Conservation (phyloP, 1,139 yeast species). For the Debaryomyces nepalensis region DNA sequence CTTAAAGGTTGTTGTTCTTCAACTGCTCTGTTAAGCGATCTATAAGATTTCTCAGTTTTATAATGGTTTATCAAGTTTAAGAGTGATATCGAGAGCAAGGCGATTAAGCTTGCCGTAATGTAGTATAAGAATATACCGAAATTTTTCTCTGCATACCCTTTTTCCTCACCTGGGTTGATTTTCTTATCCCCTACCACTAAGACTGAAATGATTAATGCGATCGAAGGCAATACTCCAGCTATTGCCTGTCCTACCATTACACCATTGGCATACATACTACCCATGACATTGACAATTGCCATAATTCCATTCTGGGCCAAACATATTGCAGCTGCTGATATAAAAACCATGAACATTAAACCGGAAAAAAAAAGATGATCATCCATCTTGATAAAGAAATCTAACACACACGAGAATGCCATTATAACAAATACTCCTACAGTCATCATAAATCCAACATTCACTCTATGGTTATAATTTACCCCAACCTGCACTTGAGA, state of each 20-base stretch:
- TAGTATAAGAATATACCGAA: constrained; percentile 67
- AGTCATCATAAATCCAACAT: constrained; percentile 62
- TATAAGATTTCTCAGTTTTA: constrained; percentile 27
- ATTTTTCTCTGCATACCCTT: constrained; percentile 41
- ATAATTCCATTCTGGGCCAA: constrained; percentile 87
- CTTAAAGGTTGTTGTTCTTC: constrained; percentile 14
- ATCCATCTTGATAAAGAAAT: constrained; percentile 40
- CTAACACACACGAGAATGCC: constrained; percentile 56
- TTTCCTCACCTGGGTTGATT: constrained; percentile 18
- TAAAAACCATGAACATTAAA: constrained; percentile 61
- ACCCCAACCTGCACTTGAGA: constrained; percentile 71
- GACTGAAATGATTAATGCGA: constrained; percentile 67
- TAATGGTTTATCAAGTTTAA: constrained; percentile 37
- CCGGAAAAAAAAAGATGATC: constrained; percentile 46
- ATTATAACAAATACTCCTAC: constrained; percentile 56
- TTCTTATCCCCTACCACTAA: constrained; percentile 47
- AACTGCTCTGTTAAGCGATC: constrained; percentile 21
- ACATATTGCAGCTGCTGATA: constrained; percentile 69
- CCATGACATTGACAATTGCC: constrained; percentile 83
- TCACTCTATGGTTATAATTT: constrained; percentile 62
- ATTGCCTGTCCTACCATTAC: constrained; percentile 95
- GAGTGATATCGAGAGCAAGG: constrained; percentile 51
- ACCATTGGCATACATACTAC: constrained; percentile 80
- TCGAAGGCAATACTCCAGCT: constrained; percentile 88
- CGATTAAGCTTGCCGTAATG: constrained; percentile 68